phyloP scores from a whole-genome alignment of 805 yeast species.

The Lachancea mirantina region DNA sequence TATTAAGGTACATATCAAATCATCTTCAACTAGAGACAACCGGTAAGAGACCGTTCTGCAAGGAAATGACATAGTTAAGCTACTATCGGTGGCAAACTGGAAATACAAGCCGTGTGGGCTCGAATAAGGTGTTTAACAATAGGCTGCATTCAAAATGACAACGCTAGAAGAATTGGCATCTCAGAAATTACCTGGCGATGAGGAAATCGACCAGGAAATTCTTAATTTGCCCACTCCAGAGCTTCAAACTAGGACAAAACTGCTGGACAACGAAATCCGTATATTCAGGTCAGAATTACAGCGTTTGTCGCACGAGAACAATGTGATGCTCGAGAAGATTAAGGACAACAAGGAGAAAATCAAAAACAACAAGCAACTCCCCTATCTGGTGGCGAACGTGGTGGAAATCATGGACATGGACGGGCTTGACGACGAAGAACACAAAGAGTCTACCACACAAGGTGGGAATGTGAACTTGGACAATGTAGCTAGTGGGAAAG shows the following conservation, averaged over 20 bases:
- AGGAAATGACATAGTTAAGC: too few species aligned
- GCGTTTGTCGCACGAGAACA: conserved; percentile 84
- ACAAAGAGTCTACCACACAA: conserved; percentile 49
- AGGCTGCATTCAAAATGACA: conserved; percentile 44
- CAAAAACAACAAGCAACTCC: conserved; percentile 89
- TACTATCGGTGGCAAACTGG: conserved; percentile 1
- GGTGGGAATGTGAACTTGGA: conserved; percentile 95
- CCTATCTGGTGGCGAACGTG: conserved; percentile 92
- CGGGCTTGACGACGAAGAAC: conserved; percentile 71
- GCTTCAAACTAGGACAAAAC: conserved; percentile 73
- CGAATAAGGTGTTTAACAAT: too few species aligned
- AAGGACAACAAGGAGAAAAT: conserved; percentile 95
- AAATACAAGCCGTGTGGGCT: too few species aligned
- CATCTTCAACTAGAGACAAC: too few species aligned
- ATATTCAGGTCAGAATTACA: conserved; percentile 89
- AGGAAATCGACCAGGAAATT: conserved; percentile 76
- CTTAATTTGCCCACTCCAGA: conserved; percentile 71
- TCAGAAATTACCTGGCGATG: conserved; percentile 38
- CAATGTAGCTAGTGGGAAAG: conserved; percentile 84
- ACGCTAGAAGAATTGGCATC: conserved; percentile 77
- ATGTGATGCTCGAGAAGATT: conserved; percentile 86
- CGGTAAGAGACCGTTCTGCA: too few species aligned
- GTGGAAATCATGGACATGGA: conserved; percentile 88
- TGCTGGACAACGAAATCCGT: conserved; percentile 90
- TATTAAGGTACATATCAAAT: too few species aligned